A percentile compares a stretch with the other conserved stretches of the same genome.
These are phyloP conservation scores for Cryptosporidium ubiquitum DNA, from an alignment of 169 alveolate genomes.

Conservation along the genomic window DNA sequence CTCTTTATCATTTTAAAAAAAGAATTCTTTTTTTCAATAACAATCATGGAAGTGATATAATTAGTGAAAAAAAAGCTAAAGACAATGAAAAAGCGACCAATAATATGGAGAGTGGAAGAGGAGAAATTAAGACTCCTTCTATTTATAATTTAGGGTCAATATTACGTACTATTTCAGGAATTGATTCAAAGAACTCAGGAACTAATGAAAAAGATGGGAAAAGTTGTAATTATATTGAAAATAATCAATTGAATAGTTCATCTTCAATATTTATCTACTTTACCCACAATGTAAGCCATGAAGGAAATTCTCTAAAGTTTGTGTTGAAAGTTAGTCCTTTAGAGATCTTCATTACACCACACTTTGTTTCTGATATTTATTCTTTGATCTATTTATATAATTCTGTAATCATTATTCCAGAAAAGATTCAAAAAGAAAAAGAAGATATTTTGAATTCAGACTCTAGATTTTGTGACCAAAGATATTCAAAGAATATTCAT, in stretches of 20 bases:
- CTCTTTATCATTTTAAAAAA: constrained; percentile 22
- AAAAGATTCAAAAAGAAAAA: neutral
- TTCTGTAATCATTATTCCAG: constrained; percentile 46
- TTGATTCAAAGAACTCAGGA: neutral
- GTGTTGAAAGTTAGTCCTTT: constrained; percentile 47
- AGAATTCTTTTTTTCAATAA: constrained; percentile 25
- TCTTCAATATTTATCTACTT: constrained; percentile 42
- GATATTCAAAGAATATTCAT: too few relatives aligned
- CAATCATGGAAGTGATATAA: neutral
- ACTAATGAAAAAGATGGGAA: neutral
- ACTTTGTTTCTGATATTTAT: constrained; percentile 35
- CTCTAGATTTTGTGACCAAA: neutral
- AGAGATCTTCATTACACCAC: constrained; percentile 49
- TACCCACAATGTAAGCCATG: constrained; percentile 44
- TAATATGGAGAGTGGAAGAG: neutral
- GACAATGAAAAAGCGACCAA: neutral
- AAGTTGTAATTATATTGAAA: neutral
- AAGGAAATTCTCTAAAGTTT: constrained; percentile 55
- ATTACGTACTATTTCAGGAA: neutral
- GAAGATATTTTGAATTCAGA: neutral
- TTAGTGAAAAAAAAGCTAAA: neutral
- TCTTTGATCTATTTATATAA: constrained; percentile 32
- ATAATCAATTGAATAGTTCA: neutral
- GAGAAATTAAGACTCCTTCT: constrained; percentile 22
- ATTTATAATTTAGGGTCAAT: constrained; percentile 33